These are phyloP conservation scores for Saturnispora quitensis DNA, from an alignment of 805 yeast genomes.

Conservation along the genomic window DNA sequence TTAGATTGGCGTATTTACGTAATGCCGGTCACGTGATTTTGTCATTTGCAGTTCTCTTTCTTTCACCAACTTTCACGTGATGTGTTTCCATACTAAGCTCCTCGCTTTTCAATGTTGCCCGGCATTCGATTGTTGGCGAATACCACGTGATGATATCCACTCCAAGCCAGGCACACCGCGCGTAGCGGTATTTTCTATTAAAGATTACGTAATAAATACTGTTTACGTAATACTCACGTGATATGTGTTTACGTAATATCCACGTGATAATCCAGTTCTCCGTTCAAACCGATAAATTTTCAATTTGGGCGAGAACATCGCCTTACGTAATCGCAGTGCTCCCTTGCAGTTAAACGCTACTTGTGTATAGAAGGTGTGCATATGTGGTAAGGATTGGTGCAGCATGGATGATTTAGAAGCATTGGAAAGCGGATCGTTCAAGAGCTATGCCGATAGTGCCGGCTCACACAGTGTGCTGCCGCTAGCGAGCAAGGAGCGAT, in stretches of 20 bases:
- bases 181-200: too few species aligned
- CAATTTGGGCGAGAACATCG: too few species aligned
- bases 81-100: background rate
- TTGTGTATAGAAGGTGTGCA: background rate
- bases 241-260: too few species aligned
- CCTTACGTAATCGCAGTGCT: background rate
- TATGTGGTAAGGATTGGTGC: background rate
- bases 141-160: background rate
- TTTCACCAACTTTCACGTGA: background rate
- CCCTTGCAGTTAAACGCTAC: background rate
- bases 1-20: too few species aligned
- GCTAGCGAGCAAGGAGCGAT: background rate
- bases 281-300: too few species aligned
- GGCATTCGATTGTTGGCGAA: background rate
- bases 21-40: too few species aligned
- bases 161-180: background rate
- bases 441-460: background rate
- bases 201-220: too few species aligned
- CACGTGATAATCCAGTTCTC: too few species aligned
- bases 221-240: background rate
- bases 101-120: too few species aligned
- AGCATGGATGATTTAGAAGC: constrained; percentile 5
- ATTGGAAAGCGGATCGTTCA: constrained; percentile 5
- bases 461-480: background rate
- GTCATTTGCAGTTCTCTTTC: background rate